Percentiles rank a stretch among this genome's conserved stretches.
Evolutionary conservation across 2,329 filamentous ascomycete species (phyloP).

Genomic region (Trichoderma hamatum): DNA sequence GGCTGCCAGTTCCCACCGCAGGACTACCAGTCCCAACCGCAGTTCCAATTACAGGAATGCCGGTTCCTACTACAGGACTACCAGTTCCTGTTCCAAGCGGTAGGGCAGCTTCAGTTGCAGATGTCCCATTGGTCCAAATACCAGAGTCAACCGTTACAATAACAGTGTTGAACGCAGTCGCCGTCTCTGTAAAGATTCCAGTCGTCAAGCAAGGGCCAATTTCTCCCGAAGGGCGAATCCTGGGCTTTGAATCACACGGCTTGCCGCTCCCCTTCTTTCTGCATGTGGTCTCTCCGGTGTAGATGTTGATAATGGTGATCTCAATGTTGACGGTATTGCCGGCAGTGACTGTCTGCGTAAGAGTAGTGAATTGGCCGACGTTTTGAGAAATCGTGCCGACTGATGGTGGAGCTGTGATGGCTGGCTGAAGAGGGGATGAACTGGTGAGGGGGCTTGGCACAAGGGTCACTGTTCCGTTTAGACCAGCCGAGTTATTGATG

Average conservation of each 20-base stretch:
- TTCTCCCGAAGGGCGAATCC: constrained; percentile 4
- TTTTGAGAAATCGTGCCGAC: constrained; percentile 27
- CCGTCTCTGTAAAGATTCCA: constrained; percentile 37
- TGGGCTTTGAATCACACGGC: constrained; percentile 32
- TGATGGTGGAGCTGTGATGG: constrained; percentile 34
- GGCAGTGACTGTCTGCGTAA: constrained; percentile 33
- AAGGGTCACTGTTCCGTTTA: neutral
- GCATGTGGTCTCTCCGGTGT: constrained; percentile 38
- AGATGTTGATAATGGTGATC: constrained; percentile 38
- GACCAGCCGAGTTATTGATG: neutral
- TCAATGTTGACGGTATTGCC: constrained; percentile 37
- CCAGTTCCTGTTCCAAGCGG: constrained; percentile 1
- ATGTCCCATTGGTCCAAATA: constrained; percentile 12
- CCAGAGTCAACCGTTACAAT: constrained; percentile 35
- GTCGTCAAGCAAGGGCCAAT: constrained; percentile 31
- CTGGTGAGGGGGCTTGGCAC: neutral
- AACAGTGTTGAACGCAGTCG: constrained; percentile 45
- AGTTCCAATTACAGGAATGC: neutral
- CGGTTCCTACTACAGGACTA: neutral
- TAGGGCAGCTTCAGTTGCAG: neutral
- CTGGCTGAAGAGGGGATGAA: constrained; percentile 27
- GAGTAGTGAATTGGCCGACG: constrained; percentile 31
- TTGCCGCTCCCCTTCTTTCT: constrained; percentile 35
- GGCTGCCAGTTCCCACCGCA: constrained; percentile 1
- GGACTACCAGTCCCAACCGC: neutral